phyloP scores from a whole-genome alignment of 2,329 filamentous ascomycete genomes.

The Aspergillus sp. region DNA sequence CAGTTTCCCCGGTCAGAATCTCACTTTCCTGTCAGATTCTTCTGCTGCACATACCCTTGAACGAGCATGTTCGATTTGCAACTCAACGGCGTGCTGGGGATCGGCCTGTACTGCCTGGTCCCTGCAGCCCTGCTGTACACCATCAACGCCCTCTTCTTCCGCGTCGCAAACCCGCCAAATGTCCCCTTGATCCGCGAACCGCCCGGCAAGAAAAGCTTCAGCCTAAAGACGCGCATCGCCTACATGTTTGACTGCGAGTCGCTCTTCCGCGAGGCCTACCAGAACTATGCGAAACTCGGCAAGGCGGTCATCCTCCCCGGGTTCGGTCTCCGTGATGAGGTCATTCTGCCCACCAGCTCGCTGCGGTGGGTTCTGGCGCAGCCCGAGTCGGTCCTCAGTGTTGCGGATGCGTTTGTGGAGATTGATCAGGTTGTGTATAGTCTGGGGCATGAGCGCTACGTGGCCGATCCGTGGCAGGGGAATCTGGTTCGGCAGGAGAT shows the following conservation, averaged over 20 bases:
- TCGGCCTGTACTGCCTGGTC: not conserved
- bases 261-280: slow-evolving; percentile 11
- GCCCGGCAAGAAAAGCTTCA: slow-evolving; percentile 5
- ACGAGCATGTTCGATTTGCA: not conserved
- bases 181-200: slow-evolving; percentile 8
- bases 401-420: slow-evolving; percentile 44
- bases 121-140: slow-evolving; percentile 2
- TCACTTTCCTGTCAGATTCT: not conserved
- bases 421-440: slow-evolving; percentile 33
- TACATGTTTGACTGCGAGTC: slow-evolving; percentile 9
- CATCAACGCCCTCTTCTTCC: slow-evolving; percentile 7
- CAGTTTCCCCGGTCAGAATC: no score
- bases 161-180: not conserved
- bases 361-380: slow-evolving; percentile 49
- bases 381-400: slow-evolving; percentile 44
- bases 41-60: no score
- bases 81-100: not conserved
- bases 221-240: slow-evolving; percentile 2
- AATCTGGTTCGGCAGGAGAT: slow-evolving; percentile 27
- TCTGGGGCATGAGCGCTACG: slow-evolving; percentile 42
- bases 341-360: slow-evolving; percentile 48
- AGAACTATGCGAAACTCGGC: slow-evolving; percentile 50
- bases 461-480: slow-evolving; percentile 41
- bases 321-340: slow-evolving; percentile 45
- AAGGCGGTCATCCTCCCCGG: slow-evolving; percentile 49